These are phyloP conservation scores for Cystofilobasidium macerans DNA, from an alignment of 768 basidiomycete species.

Conservation along the genomic window DNA sequence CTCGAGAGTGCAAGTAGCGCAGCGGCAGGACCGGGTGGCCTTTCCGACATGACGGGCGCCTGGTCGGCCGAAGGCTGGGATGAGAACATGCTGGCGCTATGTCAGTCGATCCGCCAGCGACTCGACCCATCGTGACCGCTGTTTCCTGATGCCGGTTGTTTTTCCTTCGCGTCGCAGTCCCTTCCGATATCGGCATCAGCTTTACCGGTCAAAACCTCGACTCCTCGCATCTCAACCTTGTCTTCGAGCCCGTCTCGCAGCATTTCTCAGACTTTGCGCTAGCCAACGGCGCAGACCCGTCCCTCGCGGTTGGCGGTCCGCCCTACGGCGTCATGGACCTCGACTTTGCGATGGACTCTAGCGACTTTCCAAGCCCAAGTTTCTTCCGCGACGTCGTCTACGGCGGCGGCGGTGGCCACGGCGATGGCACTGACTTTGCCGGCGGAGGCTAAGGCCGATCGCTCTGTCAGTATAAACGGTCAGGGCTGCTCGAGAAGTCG, in stretches of 20 bases:
- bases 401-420: not conserved
- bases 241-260: constrained; percentile 3
- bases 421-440: no score
- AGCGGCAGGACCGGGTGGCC: not conserved
- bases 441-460: no score
- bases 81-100: constrained; percentile 13
- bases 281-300: not conserved
- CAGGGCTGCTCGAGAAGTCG: no score
- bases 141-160: no score
- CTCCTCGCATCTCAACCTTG: constrained; percentile 13
- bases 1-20: not conserved
- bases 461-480: no score
- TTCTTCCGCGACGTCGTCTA: not conserved
- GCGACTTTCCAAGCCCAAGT: not conserved
- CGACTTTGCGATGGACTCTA: constrained; percentile 2
- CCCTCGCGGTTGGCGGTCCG: not conserved
- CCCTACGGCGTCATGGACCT: not conserved
- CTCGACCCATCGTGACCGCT: no score
- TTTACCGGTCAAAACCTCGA: constrained; percentile 18
- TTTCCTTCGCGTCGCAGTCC: not conserved
- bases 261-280: not conserved
- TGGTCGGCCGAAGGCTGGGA: constrained; percentile 12
- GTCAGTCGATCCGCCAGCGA: constrained; percentile 2
- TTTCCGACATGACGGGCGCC: not conserved
- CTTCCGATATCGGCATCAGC: constrained; percentile 14